phyloP scores from a whole-genome alignment of 306 rosid species.

The Malus sieversii region DNA sequence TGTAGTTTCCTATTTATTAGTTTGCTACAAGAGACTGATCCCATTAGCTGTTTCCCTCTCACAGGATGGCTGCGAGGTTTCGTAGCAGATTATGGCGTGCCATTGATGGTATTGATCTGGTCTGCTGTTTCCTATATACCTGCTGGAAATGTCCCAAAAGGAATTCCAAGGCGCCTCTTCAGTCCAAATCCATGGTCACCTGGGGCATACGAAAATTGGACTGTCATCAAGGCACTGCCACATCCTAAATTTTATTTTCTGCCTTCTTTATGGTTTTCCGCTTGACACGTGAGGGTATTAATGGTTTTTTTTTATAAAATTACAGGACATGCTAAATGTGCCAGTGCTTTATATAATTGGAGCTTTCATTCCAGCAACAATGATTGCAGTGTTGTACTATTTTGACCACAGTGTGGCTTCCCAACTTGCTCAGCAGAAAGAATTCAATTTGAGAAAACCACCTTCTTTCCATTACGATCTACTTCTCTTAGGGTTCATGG shows the following conservation, averaged over 20 bases:
- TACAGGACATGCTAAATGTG: conserved; percentile 72
- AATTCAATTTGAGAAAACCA: conserved; percentile 74
- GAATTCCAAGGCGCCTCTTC: conserved; percentile 73
- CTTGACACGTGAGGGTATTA: background rate
- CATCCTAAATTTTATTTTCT: background rate
- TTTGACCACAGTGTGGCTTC: conserved; percentile 87
- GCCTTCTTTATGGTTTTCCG: background rate
- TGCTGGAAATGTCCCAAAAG: conserved; percentile 49
- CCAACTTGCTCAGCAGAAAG: conserved; percentile 83
- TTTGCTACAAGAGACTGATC: background rate
- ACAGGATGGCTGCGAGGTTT: conserved; percentile 62
- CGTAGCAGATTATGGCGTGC: conserved; percentile 78
- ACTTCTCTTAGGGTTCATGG: conserved; percentile 82
- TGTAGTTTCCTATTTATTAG: background rate
- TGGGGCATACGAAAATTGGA: conserved; percentile 70
- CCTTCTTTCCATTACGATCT: conserved; percentile 76
- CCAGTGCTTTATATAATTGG: conserved; percentile 65
- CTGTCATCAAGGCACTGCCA: conserved; percentile 53
- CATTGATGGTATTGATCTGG: conserved; percentile 71
- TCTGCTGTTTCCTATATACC: conserved; percentile 66
- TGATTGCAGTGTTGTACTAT: conserved; percentile 81
- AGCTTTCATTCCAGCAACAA: conserved; percentile 75
- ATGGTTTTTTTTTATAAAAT: conserved; percentile 3
- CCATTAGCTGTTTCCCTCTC: conserved; percentile 3
- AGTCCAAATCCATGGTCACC: conserved; percentile 87